Evolutionary conservation across 495 filamentous ascomycete genomes (phyloP), one percentile per base, ranked within the genome.

Genomic region (Xylaria sp.): DNA sequence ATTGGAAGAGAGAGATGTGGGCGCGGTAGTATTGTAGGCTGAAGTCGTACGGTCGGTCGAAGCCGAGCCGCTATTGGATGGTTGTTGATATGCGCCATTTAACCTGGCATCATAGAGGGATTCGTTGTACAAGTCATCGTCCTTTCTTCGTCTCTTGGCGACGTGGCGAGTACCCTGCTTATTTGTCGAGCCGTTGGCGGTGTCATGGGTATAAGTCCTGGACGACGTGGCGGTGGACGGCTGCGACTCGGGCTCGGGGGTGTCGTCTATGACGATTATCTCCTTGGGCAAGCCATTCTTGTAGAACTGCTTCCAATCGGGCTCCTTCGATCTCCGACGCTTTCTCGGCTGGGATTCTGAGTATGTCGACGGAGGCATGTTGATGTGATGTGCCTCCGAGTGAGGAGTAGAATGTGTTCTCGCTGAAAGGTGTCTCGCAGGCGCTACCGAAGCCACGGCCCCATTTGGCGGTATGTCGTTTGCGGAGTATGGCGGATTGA

Each of bases 201-300:
- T 70, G 48, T 73, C 77, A 72, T 80, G 81, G 31, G 80, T 67
- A 68, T 80, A 73, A 0, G 77, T 74, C 55, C 75, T 72, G 43
- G 77, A 71, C 24, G 74, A 73, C 70, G 65, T 76, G 64, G 73
- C 71, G 62, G 75, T 75, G 26, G 68, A 72, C 65, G 67, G 58
- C 19, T 80, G 73, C 11, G 69, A 70, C 40, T 91, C 89, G 26
- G 89, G 86, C 68, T 91, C 91, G 50, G 91, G 89, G n/a, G 92
- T 90, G 82, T 97, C 95, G 75, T 97, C 93, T 79, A 98, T 98
- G 71, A 97, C 90, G 77, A 98, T 97, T 78, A 98, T 88, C 81
- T 97, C 95, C 78, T 95, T 92, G 17, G 95, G 95, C 19, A 95
- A 80, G 24, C 95, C 95, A 81, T 97, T 97, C 79, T 92, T 93